phyloP scores from a whole-genome alignment of 306 rosid genomes.

The Glycine soja region DNA sequence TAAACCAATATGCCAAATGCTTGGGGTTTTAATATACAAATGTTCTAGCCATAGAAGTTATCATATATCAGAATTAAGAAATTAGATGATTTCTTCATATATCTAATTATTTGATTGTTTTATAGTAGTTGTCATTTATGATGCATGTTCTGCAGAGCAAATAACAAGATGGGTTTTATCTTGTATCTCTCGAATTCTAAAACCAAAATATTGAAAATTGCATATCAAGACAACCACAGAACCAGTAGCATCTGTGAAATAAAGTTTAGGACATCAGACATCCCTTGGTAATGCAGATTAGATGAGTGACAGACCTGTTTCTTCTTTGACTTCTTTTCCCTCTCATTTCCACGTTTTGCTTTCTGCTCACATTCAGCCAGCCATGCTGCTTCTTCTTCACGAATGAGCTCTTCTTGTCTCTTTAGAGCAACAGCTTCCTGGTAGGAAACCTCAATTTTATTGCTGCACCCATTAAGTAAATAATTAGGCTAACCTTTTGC shows the following conservation, averaged over 20 bases:
- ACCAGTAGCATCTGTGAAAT: slow-evolving; percentile 22
- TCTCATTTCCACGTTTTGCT: slow-evolving; percentile 83
- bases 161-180: not conserved
- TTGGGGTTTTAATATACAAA: slow-evolving; percentile 1
- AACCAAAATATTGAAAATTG: slow-evolving; percentile 29
- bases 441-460: slow-evolving; percentile 93
- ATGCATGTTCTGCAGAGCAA: slow-evolving; percentile 31
- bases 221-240: slow-evolving; percentile 37
- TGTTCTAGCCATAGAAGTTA: not conserved
- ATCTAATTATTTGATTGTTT: slow-evolving; percentile 1
- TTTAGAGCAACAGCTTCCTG: slow-evolving; percentile 97
- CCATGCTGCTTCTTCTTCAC: slow-evolving; percentile 98
- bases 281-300: slow-evolving; percentile 18
- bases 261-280: slow-evolving; percentile 15
- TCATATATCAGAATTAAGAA: slow-evolving; percentile 5
- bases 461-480: slow-evolving; percentile 68
- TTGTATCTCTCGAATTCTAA: not conserved
- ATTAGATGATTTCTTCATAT: slow-evolving; percentile 24
- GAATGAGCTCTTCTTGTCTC: slow-evolving; percentile 98
- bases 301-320: slow-evolving; percentile 66
- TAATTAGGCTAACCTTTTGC: slow-evolving; percentile 43
- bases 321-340: slow-evolving; percentile 91
- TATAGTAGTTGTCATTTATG: not conserved
- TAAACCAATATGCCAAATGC: slow-evolving; percentile 32
- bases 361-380: slow-evolving; percentile 92